Evolutionary conservation across 2,329 filamentous ascomycete genomes (phyloP).

Genomic region (Exserohilum rostratum): DNA sequence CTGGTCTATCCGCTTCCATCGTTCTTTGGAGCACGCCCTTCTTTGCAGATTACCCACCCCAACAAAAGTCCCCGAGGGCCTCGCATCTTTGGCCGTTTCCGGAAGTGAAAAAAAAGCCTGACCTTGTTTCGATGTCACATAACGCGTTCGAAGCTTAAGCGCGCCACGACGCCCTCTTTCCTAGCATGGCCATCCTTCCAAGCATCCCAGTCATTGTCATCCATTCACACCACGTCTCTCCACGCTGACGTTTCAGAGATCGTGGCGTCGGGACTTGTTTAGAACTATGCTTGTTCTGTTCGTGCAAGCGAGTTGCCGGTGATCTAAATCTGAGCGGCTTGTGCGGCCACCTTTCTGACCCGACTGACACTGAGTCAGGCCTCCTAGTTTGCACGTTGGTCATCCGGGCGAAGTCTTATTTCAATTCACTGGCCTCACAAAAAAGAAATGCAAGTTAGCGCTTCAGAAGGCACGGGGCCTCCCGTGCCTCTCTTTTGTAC

Average conservation of each 20-base stretch:
- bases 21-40: too few relatives aligned
- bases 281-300: conserved; percentile 5
- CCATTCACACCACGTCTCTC: neutral
- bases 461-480: conserved; percentile 11
- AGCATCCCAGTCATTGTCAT: neutral
- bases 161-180: too few relatives aligned
- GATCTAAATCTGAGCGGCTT: conserved; percentile 27
- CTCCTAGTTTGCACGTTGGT: conserved; percentile 13
- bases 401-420: conserved; percentile 19
- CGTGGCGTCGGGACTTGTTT: neutral
- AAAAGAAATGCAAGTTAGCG: conserved; percentile 25
- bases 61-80: too few relatives aligned
- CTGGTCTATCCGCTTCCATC: too few relatives aligned
- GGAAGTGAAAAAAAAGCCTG: too few relatives aligned
- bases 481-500: conserved; percentile 11
- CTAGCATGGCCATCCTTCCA: neutral
- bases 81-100: too few relatives aligned
- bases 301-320: too few relatives aligned
- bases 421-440: conserved; percentile 24
- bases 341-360: conserved; percentile 13
- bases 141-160: too few relatives aligned
- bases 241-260: conserved; percentile 4
- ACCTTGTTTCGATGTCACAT: too few relatives aligned
- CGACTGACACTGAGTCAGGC: conserved; percentile 23
- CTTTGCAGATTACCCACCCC: too few relatives aligned